Percentiles rank a stretch among this genome's conserved stretches.
Evolutionary conservation across 2,329 filamentous ascomycete genomes (phyloP).

Genomic region (Apiospora rasikravindrae): DNA sequence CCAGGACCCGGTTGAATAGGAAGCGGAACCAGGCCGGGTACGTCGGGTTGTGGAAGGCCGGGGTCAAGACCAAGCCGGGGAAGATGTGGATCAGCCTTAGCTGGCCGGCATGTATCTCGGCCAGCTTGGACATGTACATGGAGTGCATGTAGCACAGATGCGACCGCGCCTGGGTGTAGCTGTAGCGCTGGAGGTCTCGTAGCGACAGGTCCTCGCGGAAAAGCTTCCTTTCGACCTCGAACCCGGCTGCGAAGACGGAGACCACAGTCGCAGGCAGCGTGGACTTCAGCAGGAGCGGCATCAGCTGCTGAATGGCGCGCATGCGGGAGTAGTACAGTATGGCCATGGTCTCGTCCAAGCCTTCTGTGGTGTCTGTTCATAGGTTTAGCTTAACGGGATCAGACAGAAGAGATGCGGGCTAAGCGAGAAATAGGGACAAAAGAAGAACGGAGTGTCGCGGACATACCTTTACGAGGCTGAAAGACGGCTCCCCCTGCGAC

Average conservation of each 20-base stretch:
- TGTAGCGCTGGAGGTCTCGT: background rate
- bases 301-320: slow-evolving; percentile 34
- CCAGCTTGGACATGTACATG: slow-evolving; percentile 13
- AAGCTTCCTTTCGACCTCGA: slow-evolving; percentile 14
- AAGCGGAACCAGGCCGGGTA: slow-evolving; percentile 26
- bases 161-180: background rate
- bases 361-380: slow-evolving; percentile 37
- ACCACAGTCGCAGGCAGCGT: slow-evolving; percentile 4
- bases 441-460: background rate
- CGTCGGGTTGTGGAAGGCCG: slow-evolving; percentile 7
- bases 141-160: slow-evolving; percentile 21
- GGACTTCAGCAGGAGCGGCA: slow-evolving; percentile 32
- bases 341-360: slow-evolving; percentile 35
- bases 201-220: slow-evolving; percentile 15
- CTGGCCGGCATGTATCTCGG: background rate
- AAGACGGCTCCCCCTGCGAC: slow-evolving; percentile 31
- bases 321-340: slow-evolving; percentile 41
- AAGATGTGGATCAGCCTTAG: slow-evolving; percentile 17
- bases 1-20: slow-evolving; percentile 25
- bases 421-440: no score
- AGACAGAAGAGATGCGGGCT: no score
- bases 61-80: slow-evolving; percentile 16
- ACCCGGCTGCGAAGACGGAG: slow-evolving; percentile 15
- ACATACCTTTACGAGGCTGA: slow-evolving; percentile 9
- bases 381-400: no score